Evolutionary conservation across 805 yeast genomes (phyloP), one percentile per base, ranked within the genome.

Genomic region (Monosporozyma yasuniensis): DNA sequence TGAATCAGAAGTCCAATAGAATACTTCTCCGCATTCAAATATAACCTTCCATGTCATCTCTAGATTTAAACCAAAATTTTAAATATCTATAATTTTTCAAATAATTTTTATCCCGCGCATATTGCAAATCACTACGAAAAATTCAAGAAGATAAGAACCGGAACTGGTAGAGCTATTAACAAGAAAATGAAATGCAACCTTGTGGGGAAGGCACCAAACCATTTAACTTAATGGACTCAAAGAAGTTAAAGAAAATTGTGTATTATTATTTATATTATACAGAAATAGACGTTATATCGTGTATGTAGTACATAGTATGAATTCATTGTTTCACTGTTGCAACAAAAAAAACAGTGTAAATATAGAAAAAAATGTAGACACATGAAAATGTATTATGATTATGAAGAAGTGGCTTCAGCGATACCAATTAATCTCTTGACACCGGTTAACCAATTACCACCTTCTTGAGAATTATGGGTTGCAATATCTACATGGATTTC

Each of bases 381-480:
- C 11, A 16, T 8, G 11, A 35, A 34, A 35, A 8, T 35, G 22
- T 35, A 35, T 18, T 30, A 19, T 25, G 16, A 22, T 23, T 28
- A 48, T n/a, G 34, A 18, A 12, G 56, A 47, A 14, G 70, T 62
- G 35, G 73, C 81, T 57, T 77, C 80, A 14, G 74, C 79, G 77
- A 93, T 87, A 54, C 83, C 84, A 53, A 91, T 80, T 54, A 93
- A 75, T 58, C 97, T 80, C 67, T 84, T 88, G 44, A 93, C 83
- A 58, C 99, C 99, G 30, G 85, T 79, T 71, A 85, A 79, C 99
- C 99, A 93, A 60, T 84, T 81, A 12, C 96, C 96, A 55, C 84
- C 79, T 66, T 90, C 95, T 22, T 76, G 79, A 22, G 83, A 76
- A 54, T 78, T 75, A 35, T 78, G 75, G 7, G 87, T 75, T 21